Evolutionary conservation across 805 yeast genomes (phyloP), one percentile per base, ranked within the genome.

Genomic region (Saturnispora ahearnii): DNA sequence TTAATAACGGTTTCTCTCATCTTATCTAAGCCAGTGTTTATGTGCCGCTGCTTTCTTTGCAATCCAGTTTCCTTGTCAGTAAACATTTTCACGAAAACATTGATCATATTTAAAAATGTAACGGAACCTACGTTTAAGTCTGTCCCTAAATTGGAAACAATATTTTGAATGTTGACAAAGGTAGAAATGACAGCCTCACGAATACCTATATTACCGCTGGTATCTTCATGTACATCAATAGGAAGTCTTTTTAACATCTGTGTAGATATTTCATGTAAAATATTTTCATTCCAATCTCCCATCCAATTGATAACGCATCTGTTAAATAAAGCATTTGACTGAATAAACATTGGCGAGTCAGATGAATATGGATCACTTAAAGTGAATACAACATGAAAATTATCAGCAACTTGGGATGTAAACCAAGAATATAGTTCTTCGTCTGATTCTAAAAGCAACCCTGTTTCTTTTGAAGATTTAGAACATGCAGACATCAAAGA

Each of bases 321-420:
- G 59, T 90, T 90, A 65, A 87, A 82, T 32, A 90, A 67, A 0
- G 97, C 97, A 0, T 96, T 96, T 0, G 96, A 90, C 0, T 88
- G 71, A 2, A 83, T 72, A 12, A 82, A 71, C 18, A 73, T 76
- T 0, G 81, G 71, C 1, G 59, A 55, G 13, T 46, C 51, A 2
- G 59, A 55, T 2, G 58, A 54, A 13, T 71, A 65, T 0, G 79
- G 76, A 29, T 82, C 81, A 51, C 79, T 76, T 54, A 87, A 74
- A 0, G 89, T 85, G 60, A 91, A 87, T 0, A 88, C 78, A 26
- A 89, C 90, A 63, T 91, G 98, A 18, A 91, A 68, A 56, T 89
- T 87, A 22, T 68, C 65, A 0, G 90, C 73, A 3, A 88, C 74
- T 56, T 83, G 83, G 18, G 69, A 63, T 0, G 79, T 76, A 58